phyloP scores from a whole-genome alignment of 2,329 filamentous ascomycete genomes.

The Fusarium albidum region DNA sequence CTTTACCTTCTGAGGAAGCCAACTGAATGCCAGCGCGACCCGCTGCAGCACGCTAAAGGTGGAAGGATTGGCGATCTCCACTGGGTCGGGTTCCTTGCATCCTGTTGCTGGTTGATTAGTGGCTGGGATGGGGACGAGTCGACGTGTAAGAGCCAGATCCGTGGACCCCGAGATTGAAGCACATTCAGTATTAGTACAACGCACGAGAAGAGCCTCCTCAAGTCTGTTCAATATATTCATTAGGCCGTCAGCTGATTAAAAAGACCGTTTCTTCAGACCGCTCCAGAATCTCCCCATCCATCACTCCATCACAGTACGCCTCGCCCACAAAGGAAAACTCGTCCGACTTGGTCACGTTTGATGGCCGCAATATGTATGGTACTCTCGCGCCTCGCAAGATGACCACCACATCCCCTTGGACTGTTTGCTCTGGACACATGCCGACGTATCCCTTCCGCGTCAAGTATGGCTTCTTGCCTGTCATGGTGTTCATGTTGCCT shows the following conservation, averaged over 20 bases:
- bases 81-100: constrained; percentile 1
- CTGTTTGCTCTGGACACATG: not conserved
- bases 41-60: not conserved
- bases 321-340: constrained; percentile 1
- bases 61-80: not conserved
- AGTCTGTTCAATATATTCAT: no score
- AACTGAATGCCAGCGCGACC: not conserved
- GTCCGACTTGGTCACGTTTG: not conserved
- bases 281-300: not conserved
- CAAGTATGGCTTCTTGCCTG: constrained; percentile 2
- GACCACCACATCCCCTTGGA: not conserved
- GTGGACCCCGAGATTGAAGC: no score
- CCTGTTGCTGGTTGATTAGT: not conserved
- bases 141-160: no score
- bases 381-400: constrained; percentile 1
- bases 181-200: no score
- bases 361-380: not conserved
- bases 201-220: no score
- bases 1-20: not conserved
- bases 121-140: no score
- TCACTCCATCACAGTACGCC: constrained; percentile 2
- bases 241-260: not conserved
- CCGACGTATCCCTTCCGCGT: not conserved
- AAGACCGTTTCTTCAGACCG: not conserved
- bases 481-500: not conserved